phyloP scores from a whole-genome alignment of 768 basidiomycete genomes.

The Russula sp. region DNA sequence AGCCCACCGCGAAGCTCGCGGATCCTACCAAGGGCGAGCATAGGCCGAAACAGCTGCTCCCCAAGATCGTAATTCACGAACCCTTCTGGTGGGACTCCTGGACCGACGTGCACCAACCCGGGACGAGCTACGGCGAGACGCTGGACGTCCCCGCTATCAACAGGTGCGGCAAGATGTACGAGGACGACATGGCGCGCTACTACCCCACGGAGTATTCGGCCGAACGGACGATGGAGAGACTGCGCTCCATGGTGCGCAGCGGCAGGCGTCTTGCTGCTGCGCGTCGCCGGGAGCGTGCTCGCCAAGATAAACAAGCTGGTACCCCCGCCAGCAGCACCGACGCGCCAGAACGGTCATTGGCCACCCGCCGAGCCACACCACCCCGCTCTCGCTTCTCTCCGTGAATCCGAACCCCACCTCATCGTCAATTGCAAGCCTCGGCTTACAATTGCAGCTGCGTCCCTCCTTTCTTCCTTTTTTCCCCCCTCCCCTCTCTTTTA shows the following conservation, averaged over 20 bases:
- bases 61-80: not conserved
- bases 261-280: not conserved
- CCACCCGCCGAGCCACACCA: not conserved
- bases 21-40: not conserved
- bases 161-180: not conserved
- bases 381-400: not conserved
- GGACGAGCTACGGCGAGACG: not conserved
- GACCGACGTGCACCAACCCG: conserved; percentile 6
- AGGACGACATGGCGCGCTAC: not conserved
- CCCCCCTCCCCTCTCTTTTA: not conserved
- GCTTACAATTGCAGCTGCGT: conserved; percentile 9
- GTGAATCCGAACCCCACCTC: not conserved
- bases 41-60: not conserved
- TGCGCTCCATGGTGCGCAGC: not conserved
- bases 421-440: not conserved
- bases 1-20: not conserved
- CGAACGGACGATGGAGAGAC: not conserved
- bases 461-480: not conserved
- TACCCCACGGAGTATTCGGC: not conserved
- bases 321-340: not conserved
- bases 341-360: not conserved
- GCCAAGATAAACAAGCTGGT: not conserved
- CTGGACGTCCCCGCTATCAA: conserved; percentile 1
- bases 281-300: not conserved
- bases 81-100: conserved; percentile 1